Evolutionary conservation across 1,284 basidiomycete genomes (phyloP), one percentile per base, ranked within the genome.

Genomic region (Veloboletus limbatus): DNA sequence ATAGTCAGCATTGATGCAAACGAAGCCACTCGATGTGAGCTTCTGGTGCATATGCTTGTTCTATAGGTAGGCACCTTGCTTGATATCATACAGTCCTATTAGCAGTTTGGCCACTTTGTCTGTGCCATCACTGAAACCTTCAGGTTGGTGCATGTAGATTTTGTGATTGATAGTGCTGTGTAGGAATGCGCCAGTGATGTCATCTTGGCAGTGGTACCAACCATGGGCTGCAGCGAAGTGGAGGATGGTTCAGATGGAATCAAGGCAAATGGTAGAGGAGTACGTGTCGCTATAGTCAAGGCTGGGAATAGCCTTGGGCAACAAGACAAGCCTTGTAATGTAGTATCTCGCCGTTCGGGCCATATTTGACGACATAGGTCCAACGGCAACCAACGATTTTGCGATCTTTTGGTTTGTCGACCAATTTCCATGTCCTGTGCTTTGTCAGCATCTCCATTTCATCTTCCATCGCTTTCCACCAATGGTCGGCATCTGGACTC

Each of bases 251-350:
- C 59, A 41, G 1, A 74, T 51, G 0, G 69, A 65, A 8, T 63
- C 52, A 6, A 67, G 57, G 1, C 57, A 45, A 4, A 64, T 61
- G 0, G 70, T 67, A 0, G 69, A 65, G 0, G 68, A 59, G 39
- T 60, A 72, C 0, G 66, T 72, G 26, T 72, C 52, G 8, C 59
- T 53, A 40, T 62, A 77, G 54, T 78, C 69, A 3, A 71, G 40
- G 0, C 73, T 77, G 73, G 0, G 55, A 54, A 54, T 64, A 73
- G 1, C 74, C 75, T 34, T 67, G 59, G 0, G 68, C 69, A 0
- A 74, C 68, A 0, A 75, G 60, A 1, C 67, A 45, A 1, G 69
- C 73, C 42, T 76, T 77, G 50, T 66, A 57, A 9, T 53, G 48
- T 10, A 51, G 31, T 2, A 70, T 42, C 0, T 60, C 41, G 0